These are phyloP conservation scores for Aspergillus pseudoterreus DNA, from an alignment of 2,329 filamentous ascomycete genomes.

Conservation along the genomic window DNA sequence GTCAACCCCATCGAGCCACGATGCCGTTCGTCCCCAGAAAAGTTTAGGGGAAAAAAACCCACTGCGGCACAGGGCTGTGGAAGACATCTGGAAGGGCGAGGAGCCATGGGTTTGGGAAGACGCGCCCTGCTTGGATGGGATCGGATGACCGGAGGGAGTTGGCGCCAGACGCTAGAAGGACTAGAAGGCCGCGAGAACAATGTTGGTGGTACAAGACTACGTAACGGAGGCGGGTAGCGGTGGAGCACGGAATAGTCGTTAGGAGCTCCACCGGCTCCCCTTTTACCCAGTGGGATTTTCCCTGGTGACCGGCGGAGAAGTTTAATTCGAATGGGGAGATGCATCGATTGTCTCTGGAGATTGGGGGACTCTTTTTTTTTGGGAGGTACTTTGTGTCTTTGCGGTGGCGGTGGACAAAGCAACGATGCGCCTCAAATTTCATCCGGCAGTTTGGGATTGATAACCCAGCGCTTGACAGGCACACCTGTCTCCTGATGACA, in stretches of 20 bases:
- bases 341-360: neutral
- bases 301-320: conserved; percentile 9
- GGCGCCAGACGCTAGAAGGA: conserved; percentile 15
- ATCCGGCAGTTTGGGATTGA: neutral
- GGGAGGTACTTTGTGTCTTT: neutral
- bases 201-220: conserved; percentile 11
- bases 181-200: conserved; percentile 19
- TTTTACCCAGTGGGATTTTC: conserved; percentile 12
- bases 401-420: neutral
- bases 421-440: too few relatives aligned
- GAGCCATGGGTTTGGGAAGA: neutral
- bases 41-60: neutral
- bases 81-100: neutral
- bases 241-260: conserved; percentile 13
- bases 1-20: neutral
- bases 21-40: neutral
- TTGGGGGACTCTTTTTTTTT: neutral
- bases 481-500: conserved; percentile 1
- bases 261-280: conserved; percentile 15
- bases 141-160: too few relatives aligned
- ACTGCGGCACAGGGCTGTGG: neutral
- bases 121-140: too few relatives aligned
- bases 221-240: conserved; percentile 19
- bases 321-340: neutral
- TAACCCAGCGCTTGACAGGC: neutral